Evolutionary conservation across 129 eudicot genomes (phyloP).

Genomic region (Gnaphalium uliginosum): DNA sequence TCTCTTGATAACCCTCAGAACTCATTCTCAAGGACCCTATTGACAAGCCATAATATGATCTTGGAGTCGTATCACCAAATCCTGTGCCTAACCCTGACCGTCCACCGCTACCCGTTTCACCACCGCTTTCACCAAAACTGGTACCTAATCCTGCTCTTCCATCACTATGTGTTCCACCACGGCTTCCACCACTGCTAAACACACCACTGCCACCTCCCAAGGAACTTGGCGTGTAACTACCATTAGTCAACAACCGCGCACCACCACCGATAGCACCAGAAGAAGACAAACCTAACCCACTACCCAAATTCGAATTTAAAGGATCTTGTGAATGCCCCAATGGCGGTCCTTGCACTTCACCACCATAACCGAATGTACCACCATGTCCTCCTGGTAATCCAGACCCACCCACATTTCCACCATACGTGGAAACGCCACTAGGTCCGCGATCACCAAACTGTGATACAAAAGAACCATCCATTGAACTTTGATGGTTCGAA

Average conservation of each 20-base stretch:
- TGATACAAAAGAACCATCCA: conserved; percentile 33
- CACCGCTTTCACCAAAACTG: neutral
- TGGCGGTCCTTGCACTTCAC: conserved; percentile 20
- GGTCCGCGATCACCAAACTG: conserved; percentile 52
- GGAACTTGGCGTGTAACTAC: conserved; percentile 35
- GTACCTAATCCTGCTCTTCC: neutral
- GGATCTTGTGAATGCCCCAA: conserved; percentile 22
- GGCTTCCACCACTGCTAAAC: conserved; percentile 27
- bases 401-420: conserved; percentile 42
- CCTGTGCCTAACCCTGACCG: conserved; percentile 29
- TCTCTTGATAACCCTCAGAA: conserved; percentile 37
- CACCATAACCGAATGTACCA: conserved; percentile 42
- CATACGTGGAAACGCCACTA: conserved; percentile 40
- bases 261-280: conserved; percentile 31
- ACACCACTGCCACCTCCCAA: conserved; percentile 44
- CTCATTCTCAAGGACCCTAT: conserved; percentile 30
- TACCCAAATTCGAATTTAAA: neutral
- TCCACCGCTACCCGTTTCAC: conserved; percentile 4
- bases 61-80: conserved; percentile 36
- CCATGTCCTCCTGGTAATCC: conserved; percentile 37
- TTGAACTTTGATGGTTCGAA: conserved; percentile 26
- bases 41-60: neutral
- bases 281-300: neutral
- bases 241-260: neutral
- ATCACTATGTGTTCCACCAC: conserved; percentile 33